Evolutionary conservation across 176 grass and related monocot genomes (phyloP), one percentile per base, ranked within the genome.

Genomic region (Musa acuminata): DNA sequence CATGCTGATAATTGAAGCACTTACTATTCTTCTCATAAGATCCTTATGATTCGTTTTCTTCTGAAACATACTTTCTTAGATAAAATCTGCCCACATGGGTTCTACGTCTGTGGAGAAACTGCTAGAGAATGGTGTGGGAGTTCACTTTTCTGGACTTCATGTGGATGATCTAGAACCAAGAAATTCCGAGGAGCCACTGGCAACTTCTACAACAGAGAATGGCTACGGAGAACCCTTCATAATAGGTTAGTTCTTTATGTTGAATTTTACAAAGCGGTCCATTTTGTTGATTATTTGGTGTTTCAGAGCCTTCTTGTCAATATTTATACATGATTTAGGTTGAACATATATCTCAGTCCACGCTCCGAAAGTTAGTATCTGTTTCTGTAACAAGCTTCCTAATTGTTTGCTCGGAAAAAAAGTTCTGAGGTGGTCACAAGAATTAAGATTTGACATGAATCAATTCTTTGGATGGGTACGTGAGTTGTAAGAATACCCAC

Each of bases 201-300:
- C 87, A 58, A 85, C 85, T 16, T 85, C 91, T 66, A 24, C 80
- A 20, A 49, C 77, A 51, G 84, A 84, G 81, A 90, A 88, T 85
- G 93, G 85, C 20, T 82, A 97, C 76, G 83, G 80, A 72, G 87
- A 90, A 63, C 94, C 94, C 11, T 97, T 97, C 85, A 85, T 97
- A 49, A 97, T 97, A 81, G 93, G 93, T 90, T 81, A 74, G 84
- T 86, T 69, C 19, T 10, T 52, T 14, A 1, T 19, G 10, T 62
- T 67, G 27, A 57, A 58, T 51, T 7, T 23, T 23, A 11, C 23
- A 3, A 52, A 77, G 9, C 5, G 13, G 24, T 77, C 19, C 9
- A 8, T 64, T 64, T 51, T 21, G 20, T 65, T 52, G 5, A 50
- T 53, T 11, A 63, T 26, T 8, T 51, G 4, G 3, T 65, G 35